phyloP scores from a whole-genome alignment of 1,284 basidiomycete species.

The Gastroboletus turbinatus region DNA sequence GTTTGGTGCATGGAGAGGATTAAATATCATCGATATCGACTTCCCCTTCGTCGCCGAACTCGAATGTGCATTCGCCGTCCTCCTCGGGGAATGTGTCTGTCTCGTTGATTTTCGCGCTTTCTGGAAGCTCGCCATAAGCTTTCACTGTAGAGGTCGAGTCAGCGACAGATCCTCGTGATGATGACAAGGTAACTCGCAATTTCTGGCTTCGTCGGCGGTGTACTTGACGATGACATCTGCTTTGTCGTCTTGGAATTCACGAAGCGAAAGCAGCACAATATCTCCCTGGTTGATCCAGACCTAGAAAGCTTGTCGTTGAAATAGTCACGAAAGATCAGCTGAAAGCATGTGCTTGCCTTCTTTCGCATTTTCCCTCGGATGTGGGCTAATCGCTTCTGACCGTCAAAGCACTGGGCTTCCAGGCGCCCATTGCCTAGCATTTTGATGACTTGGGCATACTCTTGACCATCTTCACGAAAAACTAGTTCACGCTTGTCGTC shows the following conservation, averaged over 20 bases:
- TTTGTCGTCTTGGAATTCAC: conserved; percentile 99
- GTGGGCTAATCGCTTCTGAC: conserved; percentile 96
- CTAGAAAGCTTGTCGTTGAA: conserved; percentile 42
- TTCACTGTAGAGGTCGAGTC: conserved; percentile 58
- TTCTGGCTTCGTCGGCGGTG: conserved; percentile 92
- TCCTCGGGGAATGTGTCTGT: conserved; percentile 91
- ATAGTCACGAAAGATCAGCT: not conserved
- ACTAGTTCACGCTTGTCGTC: conserved; percentile 98
- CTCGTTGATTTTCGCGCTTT: conserved; percentile 99
- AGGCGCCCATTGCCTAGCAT: conserved; percentile 99
- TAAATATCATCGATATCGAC: conserved; percentile 82
- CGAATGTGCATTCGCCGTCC: conserved; percentile 86
- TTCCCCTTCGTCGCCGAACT: conserved; percentile 85
- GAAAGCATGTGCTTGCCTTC: conserved; percentile 64
- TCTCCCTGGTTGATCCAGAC: conserved; percentile 99
- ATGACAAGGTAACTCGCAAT: conserved; percentile 43
- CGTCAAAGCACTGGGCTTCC: conserved; percentile 98
- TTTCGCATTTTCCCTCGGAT: conserved; percentile 99
- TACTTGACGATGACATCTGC: conserved; percentile 99
- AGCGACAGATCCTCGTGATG: not conserved
- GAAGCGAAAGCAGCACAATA: conserved; percentile 93
- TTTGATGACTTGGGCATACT: conserved; percentile 98
- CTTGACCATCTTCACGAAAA: conserved; percentile 98
- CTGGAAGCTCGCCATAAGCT: conserved; percentile 96
- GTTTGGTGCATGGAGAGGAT: conserved; percentile 11